These are phyloP conservation scores for Trametes punicea DNA, from an alignment of 768 basidiomycete genomes.

Conservation along the genomic window DNA sequence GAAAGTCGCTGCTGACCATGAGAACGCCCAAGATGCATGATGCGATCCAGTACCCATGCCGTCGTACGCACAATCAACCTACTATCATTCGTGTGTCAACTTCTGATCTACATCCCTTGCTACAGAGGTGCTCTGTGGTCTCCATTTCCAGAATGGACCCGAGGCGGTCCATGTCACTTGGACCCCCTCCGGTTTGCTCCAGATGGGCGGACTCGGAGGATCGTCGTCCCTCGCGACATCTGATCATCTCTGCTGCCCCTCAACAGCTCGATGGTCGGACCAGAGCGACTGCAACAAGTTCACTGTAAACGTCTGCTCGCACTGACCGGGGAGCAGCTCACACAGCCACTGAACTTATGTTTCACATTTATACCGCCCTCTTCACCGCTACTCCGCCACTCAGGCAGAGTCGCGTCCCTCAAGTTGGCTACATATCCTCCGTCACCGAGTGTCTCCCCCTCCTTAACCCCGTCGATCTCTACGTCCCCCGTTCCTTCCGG, in stretches of 20 bases:
- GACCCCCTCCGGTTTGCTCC: constrained; percentile 1
- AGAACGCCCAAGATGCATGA: constrained; percentile 9
- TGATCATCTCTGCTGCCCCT: constrained; percentile 30
- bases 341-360: constrained; percentile 23
- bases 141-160: constrained; percentile 4
- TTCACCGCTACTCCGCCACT: constrained; percentile 19
- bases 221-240: constrained; percentile 33
- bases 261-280: constrained; percentile 6
- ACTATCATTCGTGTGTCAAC: constrained; percentile 11
- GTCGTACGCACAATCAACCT: constrained; percentile 14
- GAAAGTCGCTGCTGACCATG: constrained; percentile 6
- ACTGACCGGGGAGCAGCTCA: constrained; percentile 6
- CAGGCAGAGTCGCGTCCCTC: constrained; percentile 24
- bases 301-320: constrained; percentile 7
- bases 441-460: constrained; percentile 37
- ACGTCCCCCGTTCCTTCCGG: constrained; percentile 5
- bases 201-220: constrained; percentile 22
- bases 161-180: constrained; percentile 14
- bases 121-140: constrained; percentile 12
- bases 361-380: constrained; percentile 37
- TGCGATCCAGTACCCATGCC: neutral
- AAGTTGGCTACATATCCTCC: constrained; percentile 41
- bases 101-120: constrained; percentile 17
- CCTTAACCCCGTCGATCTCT: constrained; percentile 17
- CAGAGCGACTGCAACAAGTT: neutral